These are phyloP conservation scores for Pyrenochaeta sp. DNA, from an alignment of 2,329 filamentous ascomycete genomes.

Conservation along the genomic window DNA sequence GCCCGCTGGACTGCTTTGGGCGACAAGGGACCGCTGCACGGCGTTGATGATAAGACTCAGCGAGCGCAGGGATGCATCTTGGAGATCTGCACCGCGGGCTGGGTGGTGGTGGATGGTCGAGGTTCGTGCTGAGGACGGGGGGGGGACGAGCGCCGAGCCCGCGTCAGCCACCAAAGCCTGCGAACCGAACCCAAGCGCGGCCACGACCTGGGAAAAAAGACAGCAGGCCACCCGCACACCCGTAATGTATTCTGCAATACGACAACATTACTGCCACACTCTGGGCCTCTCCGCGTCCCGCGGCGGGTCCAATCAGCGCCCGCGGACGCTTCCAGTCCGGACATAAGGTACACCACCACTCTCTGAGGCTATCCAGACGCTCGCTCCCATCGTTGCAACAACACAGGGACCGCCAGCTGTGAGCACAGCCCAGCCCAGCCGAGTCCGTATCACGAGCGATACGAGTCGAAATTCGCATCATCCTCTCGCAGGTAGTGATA, in stretches of 20 bases:
- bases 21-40: constrained; percentile 37
- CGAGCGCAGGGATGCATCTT: constrained; percentile 30
- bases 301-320: constrained; percentile 7
- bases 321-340: constrained; percentile 2
- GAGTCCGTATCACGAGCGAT: constrained; percentile 19
- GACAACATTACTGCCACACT: constrained; percentile 26
- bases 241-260: constrained; percentile 41
- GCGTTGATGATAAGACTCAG: constrained; percentile 40
- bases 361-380: constrained; percentile 14
- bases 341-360: constrained; percentile 14
- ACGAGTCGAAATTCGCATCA: constrained; percentile 21
- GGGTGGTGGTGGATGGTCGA: constrained; percentile 18
- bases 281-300: constrained; percentile 3
- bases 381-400: not conserved
- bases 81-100: constrained; percentile 30
- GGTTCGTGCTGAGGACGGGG: constrained; percentile 27
- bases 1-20: constrained; percentile 30
- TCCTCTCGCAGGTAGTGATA: constrained; percentile 23
- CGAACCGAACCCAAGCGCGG: constrained; percentile 28
- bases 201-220: constrained; percentile 19
- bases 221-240: constrained; percentile 21
- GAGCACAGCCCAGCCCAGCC: constrained; percentile 5
- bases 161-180: constrained; percentile 35
- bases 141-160: constrained; percentile 29
- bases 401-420: constrained; percentile 10